Percentiles rank a stretch among this genome's conserved stretches.
Evolutionary conservation across 1,139 yeast species (phyloP).

Genomic region (Kluyveromyces marxianus): DNA sequence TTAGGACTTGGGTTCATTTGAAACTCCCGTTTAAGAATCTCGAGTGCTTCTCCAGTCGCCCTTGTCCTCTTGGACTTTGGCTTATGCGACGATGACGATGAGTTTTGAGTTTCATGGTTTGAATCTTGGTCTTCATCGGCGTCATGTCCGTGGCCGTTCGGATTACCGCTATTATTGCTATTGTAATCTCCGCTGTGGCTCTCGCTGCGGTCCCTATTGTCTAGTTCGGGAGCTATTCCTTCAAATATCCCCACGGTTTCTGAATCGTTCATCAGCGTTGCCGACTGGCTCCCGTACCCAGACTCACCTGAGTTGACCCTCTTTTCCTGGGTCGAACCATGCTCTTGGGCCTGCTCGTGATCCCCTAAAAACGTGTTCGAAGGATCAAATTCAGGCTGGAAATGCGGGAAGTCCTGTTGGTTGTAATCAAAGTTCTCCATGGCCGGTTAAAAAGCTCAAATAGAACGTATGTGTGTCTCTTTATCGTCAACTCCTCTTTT

Average conservation of each 20-base stretch:
- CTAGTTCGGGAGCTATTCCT: conserved; percentile 1
- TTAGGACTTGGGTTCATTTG: conserved; percentile 64
- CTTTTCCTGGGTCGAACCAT: too few relatives aligned
- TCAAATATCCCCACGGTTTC: neutral
- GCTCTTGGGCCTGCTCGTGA: neutral
- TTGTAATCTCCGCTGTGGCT: neutral
- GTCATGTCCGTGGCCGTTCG: too few relatives aligned
- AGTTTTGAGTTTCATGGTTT: neutral
- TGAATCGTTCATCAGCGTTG: neutral
- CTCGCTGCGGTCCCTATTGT: conserved; percentile 1
- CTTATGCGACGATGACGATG: conserved; percentile 4
- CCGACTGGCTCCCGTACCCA: neutral
- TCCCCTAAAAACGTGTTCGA: conserved; percentile 2
- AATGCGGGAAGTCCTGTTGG: conserved; percentile 3
- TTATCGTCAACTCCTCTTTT: too few relatives aligned
- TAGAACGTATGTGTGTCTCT: too few relatives aligned
- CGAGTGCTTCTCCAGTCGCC: conserved; percentile 81
- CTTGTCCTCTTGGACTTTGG: conserved; percentile 39
- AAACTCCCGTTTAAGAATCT: conserved; percentile 61
- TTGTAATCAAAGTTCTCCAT: conserved; percentile 8
- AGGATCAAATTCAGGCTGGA: conserved; percentile 7
- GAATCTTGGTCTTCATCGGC: neutral
- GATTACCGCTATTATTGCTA: neutral
- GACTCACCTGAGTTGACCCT: neutral
- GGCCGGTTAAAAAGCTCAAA: too few relatives aligned